These are phyloP conservation scores for Obelidium mucronatum DNA, from an alignment of 192 early-diverging fungal genomes.

Conservation along the genomic window DNA sequence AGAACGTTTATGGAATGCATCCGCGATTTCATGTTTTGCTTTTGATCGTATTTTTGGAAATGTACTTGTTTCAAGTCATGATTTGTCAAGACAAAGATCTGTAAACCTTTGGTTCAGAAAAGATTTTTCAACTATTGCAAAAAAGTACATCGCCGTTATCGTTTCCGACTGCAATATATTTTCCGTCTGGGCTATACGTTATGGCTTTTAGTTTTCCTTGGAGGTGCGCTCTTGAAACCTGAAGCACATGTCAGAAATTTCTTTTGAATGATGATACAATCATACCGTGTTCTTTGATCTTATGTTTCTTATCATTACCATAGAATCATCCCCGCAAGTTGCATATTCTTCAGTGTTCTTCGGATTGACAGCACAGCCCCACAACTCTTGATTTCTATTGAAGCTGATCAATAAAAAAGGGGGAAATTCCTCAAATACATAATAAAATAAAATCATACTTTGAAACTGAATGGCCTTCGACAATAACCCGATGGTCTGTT, in stretches of 20 bases:
- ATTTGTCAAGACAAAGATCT: conserved; percentile 40
- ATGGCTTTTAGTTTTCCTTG: conserved; percentile 35
- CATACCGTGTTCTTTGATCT: conserved; percentile 20
- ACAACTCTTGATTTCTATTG: conserved; percentile 29
- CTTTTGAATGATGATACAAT: not conserved
- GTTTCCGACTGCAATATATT: conserved; percentile 39
- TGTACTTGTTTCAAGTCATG: conserved; percentile 30
- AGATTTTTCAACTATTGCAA: not conserved
- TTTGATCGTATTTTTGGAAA: conserved; percentile 35
- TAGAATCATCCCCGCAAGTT: conserved; percentile 33
- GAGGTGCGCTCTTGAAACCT: conserved; percentile 23
- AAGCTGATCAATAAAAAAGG: not conserved
- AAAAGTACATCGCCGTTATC: conserved; percentile 33
- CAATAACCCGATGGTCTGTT: not conserved
- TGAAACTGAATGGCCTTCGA: conserved; percentile 11
- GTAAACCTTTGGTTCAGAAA: not conserved
- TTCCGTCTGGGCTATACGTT: conserved; percentile 34
- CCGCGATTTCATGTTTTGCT: conserved; percentile 19
- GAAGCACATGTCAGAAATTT: not conserved
- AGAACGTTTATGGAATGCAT: conserved; percentile 26
- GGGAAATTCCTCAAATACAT: not conserved
- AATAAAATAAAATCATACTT: too few relatives aligned
- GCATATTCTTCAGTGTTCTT: conserved; percentile 11
- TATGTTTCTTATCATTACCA: conserved; percentile 21
- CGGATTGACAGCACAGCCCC: conserved; percentile 33